Conservation (phyloP, 1,139 yeast species). For the Diutina siamensis region DNA sequence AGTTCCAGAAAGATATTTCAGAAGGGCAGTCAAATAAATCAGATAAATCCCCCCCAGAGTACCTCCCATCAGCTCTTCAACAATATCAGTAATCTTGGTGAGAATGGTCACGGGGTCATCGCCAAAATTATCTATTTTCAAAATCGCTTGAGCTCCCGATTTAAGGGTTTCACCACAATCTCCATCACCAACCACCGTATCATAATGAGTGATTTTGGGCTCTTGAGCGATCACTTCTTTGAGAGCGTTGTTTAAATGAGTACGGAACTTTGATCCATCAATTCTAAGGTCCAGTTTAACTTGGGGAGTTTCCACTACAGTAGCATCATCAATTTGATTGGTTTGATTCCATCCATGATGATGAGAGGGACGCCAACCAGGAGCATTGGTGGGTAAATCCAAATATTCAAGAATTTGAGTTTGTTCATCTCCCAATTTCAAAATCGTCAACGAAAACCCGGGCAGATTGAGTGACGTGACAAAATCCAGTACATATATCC, state of each 20-base stretch:
- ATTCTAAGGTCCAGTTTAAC: slow-evolving; percentile 28
- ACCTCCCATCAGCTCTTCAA: slow-evolving; percentile 91
- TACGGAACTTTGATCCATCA: slow-evolving; percentile 26
- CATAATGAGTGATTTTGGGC: slow-evolving; percentile 74
- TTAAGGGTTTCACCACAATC: slow-evolving; percentile 92
- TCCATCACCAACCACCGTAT: slow-evolving; percentile 90
- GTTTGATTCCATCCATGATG: slow-evolving; percentile 19
- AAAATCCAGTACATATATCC: slow-evolving; percentile 62
- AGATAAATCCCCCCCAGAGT: slow-evolving; percentile 92
- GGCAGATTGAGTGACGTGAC: slow-evolving; percentile 84
- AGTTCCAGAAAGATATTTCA: slow-evolving; percentile 19
- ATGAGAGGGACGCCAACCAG: slow-evolving; percentile 62
- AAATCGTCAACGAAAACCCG: slow-evolving; percentile 75
- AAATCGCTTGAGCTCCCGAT: slow-evolving; percentile 67
- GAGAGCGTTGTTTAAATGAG: slow-evolving; percentile 29
- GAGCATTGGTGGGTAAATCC: slow-evolving; percentile 65
- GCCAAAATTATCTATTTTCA: slow-evolving; percentile 27
- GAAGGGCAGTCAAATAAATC: slow-evolving; percentile 62
- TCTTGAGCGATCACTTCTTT: slow-evolving; percentile 41
- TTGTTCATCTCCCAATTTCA: slow-evolving; percentile 41
- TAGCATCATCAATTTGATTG: not conserved
- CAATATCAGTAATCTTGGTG: slow-evolving; percentile 43
- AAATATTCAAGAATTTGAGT: slow-evolving; percentile 36
- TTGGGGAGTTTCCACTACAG: slow-evolving; percentile 19
- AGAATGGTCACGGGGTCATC: slow-evolving; percentile 40